These are phyloP conservation scores for Tylopilus subfusipes DNA, from an alignment of 768 basidiomycete genomes.

Conservation along the genomic window DNA sequence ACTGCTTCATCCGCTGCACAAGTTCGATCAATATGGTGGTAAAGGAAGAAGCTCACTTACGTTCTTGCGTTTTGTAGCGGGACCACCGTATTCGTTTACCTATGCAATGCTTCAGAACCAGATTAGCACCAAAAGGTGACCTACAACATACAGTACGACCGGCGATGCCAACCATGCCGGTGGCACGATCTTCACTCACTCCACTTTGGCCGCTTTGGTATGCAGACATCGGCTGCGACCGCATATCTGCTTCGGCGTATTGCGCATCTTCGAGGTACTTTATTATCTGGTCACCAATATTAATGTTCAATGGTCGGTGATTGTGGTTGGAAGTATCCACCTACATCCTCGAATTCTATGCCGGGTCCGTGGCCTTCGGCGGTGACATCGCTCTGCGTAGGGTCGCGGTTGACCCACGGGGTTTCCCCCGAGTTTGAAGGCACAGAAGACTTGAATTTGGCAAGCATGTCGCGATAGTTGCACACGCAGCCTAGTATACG, in stretches of 20 bases:
- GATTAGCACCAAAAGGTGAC: not conserved
- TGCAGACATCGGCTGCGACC: not conserved
- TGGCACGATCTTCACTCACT: too few relatives aligned
- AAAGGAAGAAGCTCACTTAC: not conserved
- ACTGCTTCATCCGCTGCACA: not conserved
- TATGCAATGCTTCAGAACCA: not conserved
- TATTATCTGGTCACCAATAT: not conserved
- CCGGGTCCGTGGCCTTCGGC: too few relatives aligned
- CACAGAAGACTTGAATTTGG: not conserved
- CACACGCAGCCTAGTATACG: not conserved
- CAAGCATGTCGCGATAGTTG: not conserved
- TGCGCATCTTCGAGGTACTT: not conserved
- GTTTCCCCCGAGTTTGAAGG: not conserved
- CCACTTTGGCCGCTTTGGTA: not conserved
- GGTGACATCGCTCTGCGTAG: too few relatives aligned
- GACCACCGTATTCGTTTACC: not conserved
- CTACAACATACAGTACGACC: not conserved
- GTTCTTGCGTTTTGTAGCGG: not conserved
- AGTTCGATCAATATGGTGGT: not conserved
- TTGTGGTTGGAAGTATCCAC: not conserved
- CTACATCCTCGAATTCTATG: not conserved
- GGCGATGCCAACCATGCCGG: too few relatives aligned
- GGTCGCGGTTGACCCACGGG: not conserved
- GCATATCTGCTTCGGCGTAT: not conserved
- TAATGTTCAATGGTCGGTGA: not conserved